These are phyloP conservation scores for Neurospora intermedia DNA, from an alignment of 495 filamentous ascomycete genomes.

Conservation along the genomic window DNA sequence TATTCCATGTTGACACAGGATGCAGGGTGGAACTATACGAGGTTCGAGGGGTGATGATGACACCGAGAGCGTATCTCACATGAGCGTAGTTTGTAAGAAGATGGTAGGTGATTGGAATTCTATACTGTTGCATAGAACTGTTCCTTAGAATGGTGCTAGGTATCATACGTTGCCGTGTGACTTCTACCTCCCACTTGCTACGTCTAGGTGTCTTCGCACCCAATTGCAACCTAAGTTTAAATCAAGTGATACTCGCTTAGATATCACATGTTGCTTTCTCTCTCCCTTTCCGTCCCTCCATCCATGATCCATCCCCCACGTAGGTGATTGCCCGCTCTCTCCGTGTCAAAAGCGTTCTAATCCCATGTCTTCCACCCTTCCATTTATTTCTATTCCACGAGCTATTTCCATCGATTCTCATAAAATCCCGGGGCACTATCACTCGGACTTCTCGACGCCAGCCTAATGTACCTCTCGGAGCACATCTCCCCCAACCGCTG, in stretches of 20 bases:
- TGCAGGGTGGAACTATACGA: background rate
- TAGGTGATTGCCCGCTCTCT: too few relatives aligned
- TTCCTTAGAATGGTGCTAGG: background rate
- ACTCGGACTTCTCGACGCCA: background rate
- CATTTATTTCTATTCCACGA: too few relatives aligned
- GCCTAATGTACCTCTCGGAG: background rate
- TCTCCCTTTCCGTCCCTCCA: too few relatives aligned
- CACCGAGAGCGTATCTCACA: too few relatives aligned
- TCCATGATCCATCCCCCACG: too few relatives aligned
- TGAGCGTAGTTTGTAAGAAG: too few relatives aligned
- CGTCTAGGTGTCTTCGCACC: background rate
- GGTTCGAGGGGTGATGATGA: background rate
- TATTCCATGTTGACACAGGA: background rate
- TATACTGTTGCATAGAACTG: too few relatives aligned
- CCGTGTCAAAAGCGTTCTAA: too few relatives aligned
- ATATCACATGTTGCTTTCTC: too few relatives aligned
- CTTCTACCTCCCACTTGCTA: background rate
- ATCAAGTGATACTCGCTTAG: too few relatives aligned
- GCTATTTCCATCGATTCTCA: background rate
- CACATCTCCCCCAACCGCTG: background rate
- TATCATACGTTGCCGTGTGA: background rate
- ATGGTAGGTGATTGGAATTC: background rate
- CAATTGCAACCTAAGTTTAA: too few relatives aligned
- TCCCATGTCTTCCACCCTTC: too few relatives aligned
- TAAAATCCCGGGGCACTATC: background rate